These are phyloP conservation scores for Pseudogymnoascus sp. DNA, from an alignment of 2,329 filamentous ascomycete species.

Conservation along the genomic window DNA sequence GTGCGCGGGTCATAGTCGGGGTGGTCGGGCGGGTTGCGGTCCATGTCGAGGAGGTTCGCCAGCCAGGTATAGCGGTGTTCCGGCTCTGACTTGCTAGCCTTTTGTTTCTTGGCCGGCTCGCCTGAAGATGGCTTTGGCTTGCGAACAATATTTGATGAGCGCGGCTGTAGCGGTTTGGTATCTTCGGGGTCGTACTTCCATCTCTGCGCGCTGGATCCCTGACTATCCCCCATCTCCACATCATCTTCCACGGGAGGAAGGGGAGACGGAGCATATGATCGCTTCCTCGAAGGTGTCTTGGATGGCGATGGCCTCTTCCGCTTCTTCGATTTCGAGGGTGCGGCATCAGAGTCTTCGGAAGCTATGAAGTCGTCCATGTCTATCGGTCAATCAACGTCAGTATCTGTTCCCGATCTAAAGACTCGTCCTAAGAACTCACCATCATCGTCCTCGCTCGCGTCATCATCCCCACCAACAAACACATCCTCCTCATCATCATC, in stretches of 20 bases:
- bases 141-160: conserved; percentile 32
- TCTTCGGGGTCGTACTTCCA: conserved; percentile 68
- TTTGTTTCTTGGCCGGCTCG: conserved; percentile 30
- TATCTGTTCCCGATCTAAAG: conserved; percentile 12
- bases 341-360: conserved; percentile 68
- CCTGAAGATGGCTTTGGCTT: conserved; percentile 20
- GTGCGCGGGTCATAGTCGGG: conserved; percentile 88
- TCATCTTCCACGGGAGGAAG: conserved; percentile 31
- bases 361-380: conserved; percentile 76
- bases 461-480: conserved; percentile 53
- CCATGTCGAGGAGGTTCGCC: conserved; percentile 74
- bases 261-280: conserved; percentile 46
- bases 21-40: conserved; percentile 67
- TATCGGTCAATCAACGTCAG: conserved; percentile 49
- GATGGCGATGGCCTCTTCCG: conserved; percentile 49
- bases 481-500: conserved; percentile 63
- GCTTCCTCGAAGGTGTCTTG: conserved; percentile 49
- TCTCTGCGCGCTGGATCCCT: conserved; percentile 67
- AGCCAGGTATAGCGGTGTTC: conserved; percentile 87
- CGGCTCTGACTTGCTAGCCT: conserved; percentile 73
- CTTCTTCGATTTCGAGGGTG: conserved; percentile 53
- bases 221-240: conserved; percentile 42
- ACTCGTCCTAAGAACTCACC: conserved; percentile 32
- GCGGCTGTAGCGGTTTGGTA: conserved; percentile 40
- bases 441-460: conserved; percentile 43